Conservation (phyloP, 352 stramenopile genomes). For the Pseudoperonospora humuli region DNA sequence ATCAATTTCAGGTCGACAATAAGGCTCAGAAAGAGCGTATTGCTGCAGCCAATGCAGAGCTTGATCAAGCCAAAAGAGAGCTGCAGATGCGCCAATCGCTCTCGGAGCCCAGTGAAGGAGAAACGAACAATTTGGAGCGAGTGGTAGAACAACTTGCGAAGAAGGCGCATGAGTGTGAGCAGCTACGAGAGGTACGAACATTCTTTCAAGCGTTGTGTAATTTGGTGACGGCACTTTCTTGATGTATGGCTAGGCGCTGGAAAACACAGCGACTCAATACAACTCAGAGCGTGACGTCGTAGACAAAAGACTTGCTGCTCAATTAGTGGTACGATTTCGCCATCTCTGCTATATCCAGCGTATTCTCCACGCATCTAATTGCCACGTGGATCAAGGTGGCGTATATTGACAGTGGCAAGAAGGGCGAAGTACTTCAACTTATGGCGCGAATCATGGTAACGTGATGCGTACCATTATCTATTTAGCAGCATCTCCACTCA, state of each 20-base stretch:
- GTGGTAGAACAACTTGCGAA: slow-evolving; percentile 48
- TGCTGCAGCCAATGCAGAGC: slow-evolving; percentile 33
- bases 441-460: slow-evolving; percentile 77
- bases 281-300: slow-evolving; percentile 48
- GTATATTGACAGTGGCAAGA: slow-evolving; percentile 67
- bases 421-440: slow-evolving; percentile 56
- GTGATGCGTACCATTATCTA: neutral
- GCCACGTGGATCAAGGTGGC: slow-evolving; percentile 30
- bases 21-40: slow-evolving; percentile 47
- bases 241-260: slow-evolving; percentile 31
- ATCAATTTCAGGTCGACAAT: slow-evolving; percentile 54
- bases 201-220: neutral
- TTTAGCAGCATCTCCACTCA: neutral
- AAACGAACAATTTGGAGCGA: slow-evolving; percentile 40
- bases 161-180: slow-evolving; percentile 60
- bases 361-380: neutral
- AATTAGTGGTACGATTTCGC: slow-evolving; percentile 43
- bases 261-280: slow-evolving; percentile 50
- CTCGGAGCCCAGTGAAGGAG: slow-evolving; percentile 1
- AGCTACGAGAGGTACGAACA: slow-evolving; percentile 47
- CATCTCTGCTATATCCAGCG: neutral
- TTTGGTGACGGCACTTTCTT: neutral
- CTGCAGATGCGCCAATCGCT: slow-evolving; percentile 10
- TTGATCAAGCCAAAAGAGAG: slow-evolving; percentile 26
- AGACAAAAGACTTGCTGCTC: slow-evolving; percentile 60